phyloP scores from a whole-genome alignment of 2,329 filamentous ascomycete species.

The Hymenoscyphus occultus region DNA sequence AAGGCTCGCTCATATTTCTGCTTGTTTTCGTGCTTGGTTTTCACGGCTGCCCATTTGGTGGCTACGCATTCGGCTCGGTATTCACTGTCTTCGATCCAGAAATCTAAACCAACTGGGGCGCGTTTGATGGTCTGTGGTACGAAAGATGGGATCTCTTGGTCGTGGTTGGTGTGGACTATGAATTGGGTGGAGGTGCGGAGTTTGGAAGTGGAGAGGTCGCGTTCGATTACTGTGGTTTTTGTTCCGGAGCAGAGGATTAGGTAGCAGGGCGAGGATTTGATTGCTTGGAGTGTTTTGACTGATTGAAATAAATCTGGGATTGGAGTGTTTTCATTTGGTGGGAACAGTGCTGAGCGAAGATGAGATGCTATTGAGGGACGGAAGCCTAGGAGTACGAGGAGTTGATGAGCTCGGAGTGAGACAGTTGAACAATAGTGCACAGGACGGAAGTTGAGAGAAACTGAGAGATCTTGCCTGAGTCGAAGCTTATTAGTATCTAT shows the following conservation, averaged over 20 bases:
- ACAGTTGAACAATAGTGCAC: conserved; percentile 43
- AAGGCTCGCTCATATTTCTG: background rate
- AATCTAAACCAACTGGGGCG: background rate
- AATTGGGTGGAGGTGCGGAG: conserved; percentile 24
- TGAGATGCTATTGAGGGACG: conserved; percentile 52
- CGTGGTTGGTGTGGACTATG: conserved; percentile 14
- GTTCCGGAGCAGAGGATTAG: conserved; percentile 52
- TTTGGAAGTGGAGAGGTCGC: conserved; percentile 48
- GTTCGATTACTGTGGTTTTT: conserved; percentile 50
- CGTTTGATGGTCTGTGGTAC: background rate
- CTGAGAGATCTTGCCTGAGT: conserved; percentile 41
- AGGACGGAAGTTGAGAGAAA: conserved; percentile 51
- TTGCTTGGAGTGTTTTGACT: conserved; percentile 35
- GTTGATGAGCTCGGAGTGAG: conserved; percentile 46
- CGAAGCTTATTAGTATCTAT: background rate
- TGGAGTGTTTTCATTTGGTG: conserved; percentile 16
- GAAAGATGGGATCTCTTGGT: background rate
- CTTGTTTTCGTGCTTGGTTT: conserved; percentile 24
- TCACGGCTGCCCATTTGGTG: conserved; percentile 39
- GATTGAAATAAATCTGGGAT: conserved; percentile 16
- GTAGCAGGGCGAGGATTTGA: conserved; percentile 53
- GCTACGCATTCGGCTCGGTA: conserved; percentile 38
- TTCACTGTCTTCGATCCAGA: conserved; percentile 35
- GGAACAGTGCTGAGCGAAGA: conserved; percentile 40
- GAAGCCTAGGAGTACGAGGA: conserved; percentile 52